Conservation (phyloP, 208 protist genomes). For the Leishmania aethiopica region DNA sequence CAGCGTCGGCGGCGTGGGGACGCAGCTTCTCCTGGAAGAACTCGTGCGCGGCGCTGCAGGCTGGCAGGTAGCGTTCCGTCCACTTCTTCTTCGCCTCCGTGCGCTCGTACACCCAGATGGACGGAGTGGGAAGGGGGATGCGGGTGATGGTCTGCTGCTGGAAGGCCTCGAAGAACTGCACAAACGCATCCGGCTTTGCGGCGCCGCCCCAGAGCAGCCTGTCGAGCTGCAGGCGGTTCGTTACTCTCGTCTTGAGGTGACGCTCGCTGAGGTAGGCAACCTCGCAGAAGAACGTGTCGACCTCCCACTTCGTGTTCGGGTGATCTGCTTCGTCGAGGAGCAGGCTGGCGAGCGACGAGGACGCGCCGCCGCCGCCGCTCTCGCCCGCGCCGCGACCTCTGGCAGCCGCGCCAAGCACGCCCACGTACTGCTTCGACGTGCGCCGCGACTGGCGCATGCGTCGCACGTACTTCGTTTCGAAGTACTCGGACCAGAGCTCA, state of each 20-base stretch:
- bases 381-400: slow-evolving; percentile 7
- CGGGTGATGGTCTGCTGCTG: slow-evolving; percentile 75
- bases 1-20: slow-evolving; percentile 18
- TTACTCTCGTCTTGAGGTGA: slow-evolving; percentile 74
- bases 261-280: slow-evolving; percentile 69
- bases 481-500: slow-evolving; percentile 67
- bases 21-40: slow-evolving; percentile 75
- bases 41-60: slow-evolving; percentile 43
- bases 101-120: slow-evolving; percentile 83
- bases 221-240: slow-evolving; percentile 80
- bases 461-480: slow-evolving; percentile 44
- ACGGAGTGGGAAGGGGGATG: slow-evolving; percentile 73
- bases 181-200: slow-evolving; percentile 47
- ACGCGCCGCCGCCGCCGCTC: not conserved
- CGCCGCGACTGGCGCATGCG: slow-evolving; percentile 71
- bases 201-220: slow-evolving; percentile 44
- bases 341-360: slow-evolving; percentile 24
- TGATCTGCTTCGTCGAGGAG: slow-evolving; percentile 84
- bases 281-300: slow-evolving; percentile 79
- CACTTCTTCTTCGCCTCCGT: slow-evolving; percentile 62
- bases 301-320: slow-evolving; percentile 78
- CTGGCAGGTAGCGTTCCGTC: slow-evolving; percentile 74
- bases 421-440: slow-evolving; percentile 39
- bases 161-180: slow-evolving; percentile 67
- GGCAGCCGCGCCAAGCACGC: slow-evolving; percentile 31